Base-by-base conservation (phyloP, 1,284 basidiomycete species). In the Austroboletus niveus region DNA sequence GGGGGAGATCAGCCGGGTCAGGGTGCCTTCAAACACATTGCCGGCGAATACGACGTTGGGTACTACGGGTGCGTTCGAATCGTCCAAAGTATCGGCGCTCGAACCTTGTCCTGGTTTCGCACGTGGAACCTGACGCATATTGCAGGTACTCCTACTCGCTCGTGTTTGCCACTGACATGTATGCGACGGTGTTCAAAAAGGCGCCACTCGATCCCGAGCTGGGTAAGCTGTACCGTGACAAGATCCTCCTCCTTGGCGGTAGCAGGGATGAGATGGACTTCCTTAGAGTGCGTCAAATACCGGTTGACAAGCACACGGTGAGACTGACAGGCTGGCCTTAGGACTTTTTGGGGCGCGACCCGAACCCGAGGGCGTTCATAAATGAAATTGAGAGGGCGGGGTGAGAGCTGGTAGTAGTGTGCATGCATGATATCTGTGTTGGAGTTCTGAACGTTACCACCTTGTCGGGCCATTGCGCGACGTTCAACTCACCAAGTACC, bases 341-440 rank as follows among this genome's bases (percentile, higher is more conserved):
- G 75, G 75, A 85, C 58, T 91, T 92, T 80, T 77, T 93, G 51
- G 89, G 89, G 5, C 78, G 90, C 15, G 75, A 77, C 42, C 87
- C 90, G 4, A 89, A 87, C 59, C 84, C 82, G 53, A 80, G 87
- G 20, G 90, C 90, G 7, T 63, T 63, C 27, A 62, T 68, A 10
- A 14, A 63, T 0, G 62, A 67, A 41, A 62, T 63, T 6, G 62
- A 62, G 49, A 9, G 29, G 29, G 29, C 29, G 29, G 6, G 1
- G 29, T 29, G 8, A 29, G 29, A 24, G 22, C 5, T 24, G 22
- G 22, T 24, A 24, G 22, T 24, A 24, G 22, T 24, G 22, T 24
- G 22, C 22, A 24, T 24, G 22, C 5, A 24, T 24, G 22, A 24
- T 24, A 24, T 24, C 5, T 24, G 2, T 24, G 22, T 24, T 24